Percentiles rank a stretch among this genome's conserved stretches.
Evolutionary conservation across 2,329 filamentous ascomycete genomes (phyloP).

Genomic region (Ceratocystiopsis sp.): DNA sequence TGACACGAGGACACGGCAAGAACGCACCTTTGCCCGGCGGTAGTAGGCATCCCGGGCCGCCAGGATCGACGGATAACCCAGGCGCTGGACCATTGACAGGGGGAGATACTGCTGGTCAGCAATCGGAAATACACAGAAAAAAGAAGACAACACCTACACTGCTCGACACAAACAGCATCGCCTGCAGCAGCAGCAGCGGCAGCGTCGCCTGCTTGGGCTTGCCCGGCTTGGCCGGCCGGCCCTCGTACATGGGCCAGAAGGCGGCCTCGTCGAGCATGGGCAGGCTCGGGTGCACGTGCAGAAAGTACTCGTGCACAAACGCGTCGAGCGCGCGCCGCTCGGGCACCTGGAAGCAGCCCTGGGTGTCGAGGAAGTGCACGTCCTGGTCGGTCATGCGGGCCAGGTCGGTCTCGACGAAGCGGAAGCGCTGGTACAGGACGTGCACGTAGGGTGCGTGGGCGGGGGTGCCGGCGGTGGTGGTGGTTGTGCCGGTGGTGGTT

Average conservation of each 20-base stretch:
- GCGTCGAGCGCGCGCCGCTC: slow-evolving; percentile 22
- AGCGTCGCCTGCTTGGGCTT: slow-evolving; percentile 8
- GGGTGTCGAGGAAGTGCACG: slow-evolving; percentile 23
- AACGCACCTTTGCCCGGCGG: slow-evolving; percentile 13
- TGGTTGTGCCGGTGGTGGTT: too few species aligned
- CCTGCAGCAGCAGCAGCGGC: slow-evolving; percentile 27
- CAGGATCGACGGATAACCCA: slow-evolving; percentile 1
- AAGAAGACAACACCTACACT: slow-evolving; percentile 8
- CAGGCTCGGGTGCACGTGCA: slow-evolving; percentile 25
- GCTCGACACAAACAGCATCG: slow-evolving; percentile 22
- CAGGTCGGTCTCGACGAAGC: slow-evolving; percentile 20
- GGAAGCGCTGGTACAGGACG: slow-evolving; percentile 21
- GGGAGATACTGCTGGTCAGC: background rate
- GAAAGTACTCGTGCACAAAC: slow-evolving; percentile 28
- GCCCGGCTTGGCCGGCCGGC: slow-evolving; percentile 4
- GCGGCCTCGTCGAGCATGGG: slow-evolving; percentile 26
- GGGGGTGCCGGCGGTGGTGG: too few species aligned
- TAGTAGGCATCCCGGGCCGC: slow-evolving; percentile 5
- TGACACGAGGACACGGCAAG: too few species aligned
- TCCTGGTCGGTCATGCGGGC: slow-evolving; percentile 25
- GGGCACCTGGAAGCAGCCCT: slow-evolving; percentile 27
- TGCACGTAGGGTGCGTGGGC: too few species aligned
- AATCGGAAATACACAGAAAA: slow-evolving; percentile 3
- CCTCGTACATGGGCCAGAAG: slow-evolving; percentile 26
- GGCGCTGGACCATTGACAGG: background rate